Evolutionary conservation across 1,139 yeast genomes (phyloP), one percentile per base, ranked within the genome.

Genomic region (Kodamaea plutei): DNA sequence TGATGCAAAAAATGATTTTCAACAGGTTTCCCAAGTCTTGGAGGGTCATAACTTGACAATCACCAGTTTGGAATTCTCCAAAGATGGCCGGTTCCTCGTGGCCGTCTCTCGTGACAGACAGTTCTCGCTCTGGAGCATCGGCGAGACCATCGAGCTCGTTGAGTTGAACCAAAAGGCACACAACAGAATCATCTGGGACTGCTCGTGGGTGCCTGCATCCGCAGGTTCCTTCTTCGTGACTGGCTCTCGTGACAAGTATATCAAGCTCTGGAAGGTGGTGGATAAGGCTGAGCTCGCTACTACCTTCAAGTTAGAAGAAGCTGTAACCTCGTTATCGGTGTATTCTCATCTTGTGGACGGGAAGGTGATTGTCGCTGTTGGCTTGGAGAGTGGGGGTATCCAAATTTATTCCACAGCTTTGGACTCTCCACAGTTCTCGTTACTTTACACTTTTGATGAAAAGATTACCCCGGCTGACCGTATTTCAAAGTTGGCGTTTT

Each of bases 101-200:
- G 78, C 89, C 3, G 97, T 89, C 7, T 82, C 95, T 14, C 79
- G 98, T 54, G 99, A 93, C 60, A 74, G 99, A 47, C 83, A 79
- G 47, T 79, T 83, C 61, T 78, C 89, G 20, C 49, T 91, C 24
- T 91, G 96, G 95, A 56, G 58, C 41, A 67, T 81, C 35, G 47
- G 48, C 6, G 54, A 61, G 23, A 67, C 55, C n/a, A 50, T n/a
- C 49, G 46, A 50, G 18, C 53, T 68, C 29, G 57, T 69, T 6
- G 73, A 73, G 28, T 47, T 65, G 35, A 64, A 68, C 37, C 65
- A 69, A 25, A 87, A 84, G 50, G 96, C 96, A 1, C 98, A 93
- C 50, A 59, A 82, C 6, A 76, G 97, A 57, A 91, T 93, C 46
- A 77, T 93, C 29, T 93, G 98, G 98, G 98, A 91, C 58, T 81